Evolutionary conservation across 2,329 filamentous ascomycete genomes (phyloP).

Genomic region (Verticillium klebahnii): DNA sequence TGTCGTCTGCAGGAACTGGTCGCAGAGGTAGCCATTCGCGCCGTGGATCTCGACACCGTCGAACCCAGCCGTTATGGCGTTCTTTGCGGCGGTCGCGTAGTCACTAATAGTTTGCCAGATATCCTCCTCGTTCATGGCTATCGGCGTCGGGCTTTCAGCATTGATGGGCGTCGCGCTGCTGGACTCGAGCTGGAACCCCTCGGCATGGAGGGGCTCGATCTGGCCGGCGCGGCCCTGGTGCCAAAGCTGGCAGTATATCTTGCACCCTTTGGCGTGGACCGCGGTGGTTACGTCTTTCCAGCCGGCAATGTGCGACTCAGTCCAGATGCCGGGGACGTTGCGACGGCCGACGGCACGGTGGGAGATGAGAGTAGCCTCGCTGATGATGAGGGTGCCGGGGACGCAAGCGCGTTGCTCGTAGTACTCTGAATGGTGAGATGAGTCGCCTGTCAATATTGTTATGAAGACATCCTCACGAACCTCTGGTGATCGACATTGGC

Average conservation of each 20-base stretch:
- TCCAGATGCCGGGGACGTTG: slow-evolving; percentile 55
- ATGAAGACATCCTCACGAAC: background rate
- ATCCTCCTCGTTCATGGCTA: slow-evolving; percentile 60
- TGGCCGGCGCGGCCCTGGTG: slow-evolving; percentile 52
- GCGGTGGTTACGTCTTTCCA: slow-evolving; percentile 59
- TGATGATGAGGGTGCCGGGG: slow-evolving; percentile 46
- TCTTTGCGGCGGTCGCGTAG: slow-evolving; percentile 50
- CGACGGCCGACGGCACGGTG: slow-evolving; percentile 37
- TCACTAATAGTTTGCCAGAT: slow-evolving; percentile 60
- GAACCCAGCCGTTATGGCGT: slow-evolving; percentile 59
- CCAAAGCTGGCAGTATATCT: slow-evolving; percentile 63
- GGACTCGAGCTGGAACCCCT: slow-evolving; percentile 44
- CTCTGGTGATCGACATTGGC: slow-evolving; percentile 11
- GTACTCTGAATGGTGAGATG: slow-evolving; percentile 15
- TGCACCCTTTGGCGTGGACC: slow-evolving; percentile 58
- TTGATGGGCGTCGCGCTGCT: slow-evolving; percentile 34
- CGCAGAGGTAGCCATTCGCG: slow-evolving; percentile 59
- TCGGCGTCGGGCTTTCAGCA: slow-evolving; percentile 48
- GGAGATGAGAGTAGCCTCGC: slow-evolving; percentile 52
- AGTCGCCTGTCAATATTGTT: no score
- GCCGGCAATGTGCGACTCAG: slow-evolving; percentile 47
- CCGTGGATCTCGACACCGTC: slow-evolving; percentile 62
- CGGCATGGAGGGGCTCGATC: slow-evolving; percentile 25
- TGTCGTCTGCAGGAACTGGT: slow-evolving; percentile 54
- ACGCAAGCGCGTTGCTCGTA: slow-evolving; percentile 24